Evolutionary conservation across 805 yeast genomes (phyloP).

Genomic region (Isabelozyma gotoi): DNA sequence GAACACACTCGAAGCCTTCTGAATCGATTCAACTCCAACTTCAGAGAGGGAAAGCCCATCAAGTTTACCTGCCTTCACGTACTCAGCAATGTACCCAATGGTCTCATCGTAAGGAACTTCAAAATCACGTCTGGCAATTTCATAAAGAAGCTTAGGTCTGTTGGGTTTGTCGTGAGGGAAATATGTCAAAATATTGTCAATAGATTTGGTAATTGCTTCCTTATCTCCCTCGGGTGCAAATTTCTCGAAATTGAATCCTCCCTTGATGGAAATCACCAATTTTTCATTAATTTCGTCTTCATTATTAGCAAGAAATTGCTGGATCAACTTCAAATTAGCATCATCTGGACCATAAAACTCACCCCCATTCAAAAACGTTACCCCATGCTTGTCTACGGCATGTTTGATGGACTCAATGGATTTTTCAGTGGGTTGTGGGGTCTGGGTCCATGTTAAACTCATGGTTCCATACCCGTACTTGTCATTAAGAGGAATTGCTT

Average conservation of each 20-base stretch:
- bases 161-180: slow-evolving; percentile 24
- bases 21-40: slow-evolving; percentile 60
- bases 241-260: slow-evolving; percentile 45
- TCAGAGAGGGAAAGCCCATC: slow-evolving; percentile 77
- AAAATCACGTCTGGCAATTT: slow-evolving; percentile 69
- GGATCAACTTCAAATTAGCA: slow-evolving; percentile 55
- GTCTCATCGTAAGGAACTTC: slow-evolving; percentile 60
- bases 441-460: slow-evolving; percentile 73
- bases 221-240: slow-evolving; percentile 51
- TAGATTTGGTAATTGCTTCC: slow-evolving; percentile 46
- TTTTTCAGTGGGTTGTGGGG: slow-evolving; percentile 51
- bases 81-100: slow-evolving; percentile 54
- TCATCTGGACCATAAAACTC: slow-evolving; percentile 67
- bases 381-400: slow-evolving; percentile 38
- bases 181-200: slow-evolving; percentile 40
- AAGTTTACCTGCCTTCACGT: slow-evolving; percentile 61
- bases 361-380: slow-evolving; percentile 66
- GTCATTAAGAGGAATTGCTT: slow-evolving; percentile 16
- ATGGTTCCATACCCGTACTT: slow-evolving; percentile 73
- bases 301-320: slow-evolving; percentile 49
- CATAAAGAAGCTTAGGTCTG: slow-evolving; percentile 52
- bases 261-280: slow-evolving; percentile 67
- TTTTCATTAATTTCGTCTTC: slow-evolving; percentile 56
- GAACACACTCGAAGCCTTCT: slow-evolving; percentile 53
- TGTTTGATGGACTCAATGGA: slow-evolving; percentile 53